Evolutionary conservation across 495 filamentous ascomycete genomes (phyloP).

Genomic region (Gamarada debralockiae): DNA sequence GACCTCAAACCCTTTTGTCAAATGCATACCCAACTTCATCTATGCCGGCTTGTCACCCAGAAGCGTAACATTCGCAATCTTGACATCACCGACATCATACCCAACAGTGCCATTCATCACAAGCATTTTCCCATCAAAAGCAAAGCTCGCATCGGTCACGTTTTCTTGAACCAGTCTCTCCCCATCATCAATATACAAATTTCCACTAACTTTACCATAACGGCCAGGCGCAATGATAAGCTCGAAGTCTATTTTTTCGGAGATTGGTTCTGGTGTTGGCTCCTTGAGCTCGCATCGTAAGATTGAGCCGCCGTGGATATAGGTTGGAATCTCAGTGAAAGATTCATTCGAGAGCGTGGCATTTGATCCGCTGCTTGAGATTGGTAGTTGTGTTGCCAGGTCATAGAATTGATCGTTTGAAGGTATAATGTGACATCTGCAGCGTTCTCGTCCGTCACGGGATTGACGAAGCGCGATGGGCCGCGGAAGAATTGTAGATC

Average conservation of each 20-base stretch:
- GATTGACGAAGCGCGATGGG: slow-evolving; percentile 74
- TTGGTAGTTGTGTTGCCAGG: slow-evolving; percentile 76
- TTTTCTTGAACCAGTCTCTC: slow-evolving; percentile 46
- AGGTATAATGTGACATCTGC: slow-evolving; percentile 72
- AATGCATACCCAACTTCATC: neutral
- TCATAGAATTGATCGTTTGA: slow-evolving; percentile 86
- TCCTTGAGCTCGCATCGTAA: slow-evolving; percentile 77
- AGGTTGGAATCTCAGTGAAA: slow-evolving; percentile 76
- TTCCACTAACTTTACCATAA: slow-evolving; percentile 68
- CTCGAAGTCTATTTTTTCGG: slow-evolving; percentile 89
- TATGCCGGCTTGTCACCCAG: neutral
- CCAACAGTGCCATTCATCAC: slow-evolving; percentile 42
- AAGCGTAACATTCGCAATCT: slow-evolving; percentile 2
- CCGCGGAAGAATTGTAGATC: slow-evolving; percentile 92
- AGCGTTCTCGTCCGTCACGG: slow-evolving; percentile 69
- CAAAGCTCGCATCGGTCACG: slow-evolving; percentile 47
- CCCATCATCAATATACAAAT: slow-evolving; percentile 86
- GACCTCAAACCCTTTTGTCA: neutral
- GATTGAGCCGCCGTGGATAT: slow-evolving; percentile 86
- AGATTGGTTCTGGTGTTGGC: slow-evolving; percentile 70
- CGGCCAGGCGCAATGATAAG: slow-evolving; percentile 72
- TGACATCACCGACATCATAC: slow-evolving; percentile 20
- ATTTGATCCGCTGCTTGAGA: slow-evolving; percentile 70
- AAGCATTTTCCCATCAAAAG: slow-evolving; percentile 46
- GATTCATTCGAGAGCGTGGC: slow-evolving; percentile 61